A percentile compares a stretch with the other conserved stretches of the same genome.
Conservation (phyloP, 805 yeast genomes). For the Komagataella pastoris region DNA sequence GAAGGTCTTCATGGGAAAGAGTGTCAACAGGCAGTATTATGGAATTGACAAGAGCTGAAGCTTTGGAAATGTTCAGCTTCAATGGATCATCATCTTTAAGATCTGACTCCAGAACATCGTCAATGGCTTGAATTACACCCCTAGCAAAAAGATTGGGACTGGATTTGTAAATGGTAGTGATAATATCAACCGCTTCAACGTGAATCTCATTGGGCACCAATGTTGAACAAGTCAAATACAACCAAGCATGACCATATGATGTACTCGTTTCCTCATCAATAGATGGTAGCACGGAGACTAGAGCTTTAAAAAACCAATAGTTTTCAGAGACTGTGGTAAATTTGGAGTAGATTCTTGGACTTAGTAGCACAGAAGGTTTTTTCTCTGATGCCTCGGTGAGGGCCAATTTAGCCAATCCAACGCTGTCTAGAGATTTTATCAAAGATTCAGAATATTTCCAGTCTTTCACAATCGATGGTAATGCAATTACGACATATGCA, state of each 20-base stretch:
- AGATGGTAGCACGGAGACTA: conserved; percentile 10
- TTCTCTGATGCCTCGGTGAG: conserved; percentile 20
- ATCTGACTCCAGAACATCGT: neutral
- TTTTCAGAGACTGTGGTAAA: conserved; percentile 29
- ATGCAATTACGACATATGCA: conserved; percentile 33
- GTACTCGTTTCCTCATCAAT: conserved; percentile 6
- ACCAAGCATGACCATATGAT: conserved; percentile 29
- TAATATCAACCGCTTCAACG: neutral
- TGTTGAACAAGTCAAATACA: conserved; percentile 31
- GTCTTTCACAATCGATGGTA: conserved; percentile 10
- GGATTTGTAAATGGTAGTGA: neutral
- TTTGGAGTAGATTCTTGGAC: conserved; percentile 36
- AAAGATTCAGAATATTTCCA: conserved; percentile 3
- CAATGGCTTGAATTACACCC: neutral
- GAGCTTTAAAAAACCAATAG: conserved; percentile 37
- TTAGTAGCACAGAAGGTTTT: conserved; percentile 34
- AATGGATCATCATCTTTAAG: neutral
- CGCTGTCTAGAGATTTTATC: conserved; percentile 9
- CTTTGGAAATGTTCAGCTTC: neutral
- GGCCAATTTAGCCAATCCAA: conserved; percentile 19
- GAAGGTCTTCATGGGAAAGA: neutral
- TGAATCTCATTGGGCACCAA: conserved; percentile 9
- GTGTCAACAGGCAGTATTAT: neutral
- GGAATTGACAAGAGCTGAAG: neutral
- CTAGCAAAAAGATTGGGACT: neutral